Base-by-base conservation (phyloP, 345 rosid species). In the Populus simonii region DNA sequence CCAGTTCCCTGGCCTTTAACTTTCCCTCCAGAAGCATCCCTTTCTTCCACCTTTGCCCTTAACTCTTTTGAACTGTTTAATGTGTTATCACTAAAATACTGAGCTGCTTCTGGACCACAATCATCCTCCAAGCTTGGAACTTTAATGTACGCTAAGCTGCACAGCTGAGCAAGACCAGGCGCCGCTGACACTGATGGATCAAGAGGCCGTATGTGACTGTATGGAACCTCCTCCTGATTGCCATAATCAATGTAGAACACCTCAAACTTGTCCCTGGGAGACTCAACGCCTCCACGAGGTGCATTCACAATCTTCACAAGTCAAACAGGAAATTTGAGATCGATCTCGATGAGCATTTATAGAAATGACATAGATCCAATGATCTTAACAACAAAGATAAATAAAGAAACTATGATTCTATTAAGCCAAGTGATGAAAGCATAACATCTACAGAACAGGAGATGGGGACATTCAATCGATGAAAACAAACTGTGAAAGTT, bases 211-310 rank as follows among this genome's bases (percentile, higher is more conserved):
- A 96, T 77, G 39, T 85, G 88, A 73, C 89, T 86, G 86, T 90
- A 93, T 10, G 87, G 82, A 85, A 96, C 95, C 75, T 78, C 87
- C 84, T 96, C 99, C 83, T 96, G 96, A 84, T 96, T 96, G 39
- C 99, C 98, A 55, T 92, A 96, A 83, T 96, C 98, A 25, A 96
- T 84, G 81, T 96, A 96, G 86, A 96, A 96, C 76, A 96, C 99
- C 85, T 93, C 97, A 74, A 96, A 96, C 78, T 85, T 91, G 57
- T 93, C 97, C 11, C 89, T 86, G 39, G 83, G 78, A 27, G 98
- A 93, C 78, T 82, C 86, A 79, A 93, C 89, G 38, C 81, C 89
- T 83, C 83, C 96, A 57, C 94, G 86, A 18, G 99, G 99, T 77
- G 87, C 93, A 85, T 84, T 90, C 51, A 96, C 98, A 85, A 96